Base-by-base conservation (phyloP, 2,329 filamentous ascomycete genomes). In the Exserohilum turcica region DNA sequence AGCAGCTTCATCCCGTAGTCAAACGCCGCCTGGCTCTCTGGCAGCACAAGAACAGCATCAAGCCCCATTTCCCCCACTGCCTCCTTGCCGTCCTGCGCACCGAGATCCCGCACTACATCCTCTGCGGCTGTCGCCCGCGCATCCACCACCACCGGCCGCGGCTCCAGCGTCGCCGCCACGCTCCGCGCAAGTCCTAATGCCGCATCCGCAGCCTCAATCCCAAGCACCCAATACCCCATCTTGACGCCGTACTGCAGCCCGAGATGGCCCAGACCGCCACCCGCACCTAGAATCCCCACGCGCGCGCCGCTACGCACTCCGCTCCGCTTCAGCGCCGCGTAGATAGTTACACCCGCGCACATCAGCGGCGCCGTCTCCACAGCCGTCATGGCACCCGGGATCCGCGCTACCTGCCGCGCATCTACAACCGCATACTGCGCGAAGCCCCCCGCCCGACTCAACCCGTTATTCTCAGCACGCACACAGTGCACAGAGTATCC, bases 11-110 rank as follows among this genome's bases (percentile, higher is more conserved):
- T 71, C 6, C 77, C 78, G 46, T 78, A 80, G 52, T 81, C 78
- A 56, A 81, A 80, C 0, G 75, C 78, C 8, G 64, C 66, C 57
- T 81, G 79, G 35, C 73, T 77, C 56, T 81, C 79, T 0, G 79
- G 77, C 16, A 81, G 63, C 9, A 80, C 73, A 28, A 81, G 73
- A 12, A 79, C 76, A 1, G 77, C 76, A 58, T 80, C 78, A 15
- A 80, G 60, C 0, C 79, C 79, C 70, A 76, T 77, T 40, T 80
- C 75, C 3, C 62, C 72, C 6, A 59, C 54, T 5, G 75, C 64
- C 3, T 49, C 59, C 57, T 69, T 71, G 24, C 61, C 66, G 47
- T 77, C 75, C 48, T 75, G 70, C n/a, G 49, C 40, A 1, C 76
- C 77, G 1, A 79, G 45, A 15, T 69, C 49, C 29, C 63, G 63